Percentiles rank a stretch among this genome's conserved stretches.
These are phyloP conservation scores for Lichtheimia corymbifera DNA, from an alignment of 371 early-diverging fungal genomes.

Conservation along the genomic window DNA sequence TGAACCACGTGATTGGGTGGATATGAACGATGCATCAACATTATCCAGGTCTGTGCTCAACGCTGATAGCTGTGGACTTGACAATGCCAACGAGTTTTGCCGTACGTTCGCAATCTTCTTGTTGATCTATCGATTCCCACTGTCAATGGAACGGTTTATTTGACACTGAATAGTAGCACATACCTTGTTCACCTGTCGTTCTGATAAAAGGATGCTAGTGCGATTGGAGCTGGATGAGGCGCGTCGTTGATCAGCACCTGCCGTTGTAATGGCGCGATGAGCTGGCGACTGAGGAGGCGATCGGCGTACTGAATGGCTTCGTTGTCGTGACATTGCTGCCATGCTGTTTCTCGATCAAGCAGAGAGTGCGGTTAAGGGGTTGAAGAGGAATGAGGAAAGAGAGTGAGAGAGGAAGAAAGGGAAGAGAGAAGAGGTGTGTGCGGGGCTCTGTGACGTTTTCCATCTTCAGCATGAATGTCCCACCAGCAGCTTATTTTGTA, in stretches of 20 bases:
- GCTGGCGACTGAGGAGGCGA: conserved; percentile 21
- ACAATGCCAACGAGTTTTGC: conserved; percentile 23
- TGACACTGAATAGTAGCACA: neutral
- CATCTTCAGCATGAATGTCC: no score
- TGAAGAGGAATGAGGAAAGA: neutral
- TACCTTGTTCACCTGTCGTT: conserved; percentile 46
- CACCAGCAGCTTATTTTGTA: no score
- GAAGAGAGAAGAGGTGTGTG: no score
- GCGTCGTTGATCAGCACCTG: conserved; percentile 14
- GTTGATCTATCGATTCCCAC: conserved; percentile 28
- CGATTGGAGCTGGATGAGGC: conserved; percentile 14
- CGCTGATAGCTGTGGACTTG: conserved; percentile 17
- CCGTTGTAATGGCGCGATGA: conserved; percentile 9
- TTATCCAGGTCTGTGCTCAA: conserved; percentile 10
- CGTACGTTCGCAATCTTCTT: conserved; percentile 40
- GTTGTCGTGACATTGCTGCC: conserved; percentile 26
- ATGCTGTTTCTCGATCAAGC: conserved; percentile 8
- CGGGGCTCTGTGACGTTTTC: no score
- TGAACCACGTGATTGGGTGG: neutral
- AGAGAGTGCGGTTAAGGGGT: neutral
- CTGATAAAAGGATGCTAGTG: conserved; percentile 32
- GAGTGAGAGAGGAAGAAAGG: neutral
- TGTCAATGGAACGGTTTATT: neutral
- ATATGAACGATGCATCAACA: conserved; percentile 6
- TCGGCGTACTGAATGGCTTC: conserved; percentile 21